Evolutionary conservation across 2,329 filamentous ascomycete species (phyloP), one percentile per base, ranked within the genome.

Genomic region (Trichoderma aggressivum): DNA sequence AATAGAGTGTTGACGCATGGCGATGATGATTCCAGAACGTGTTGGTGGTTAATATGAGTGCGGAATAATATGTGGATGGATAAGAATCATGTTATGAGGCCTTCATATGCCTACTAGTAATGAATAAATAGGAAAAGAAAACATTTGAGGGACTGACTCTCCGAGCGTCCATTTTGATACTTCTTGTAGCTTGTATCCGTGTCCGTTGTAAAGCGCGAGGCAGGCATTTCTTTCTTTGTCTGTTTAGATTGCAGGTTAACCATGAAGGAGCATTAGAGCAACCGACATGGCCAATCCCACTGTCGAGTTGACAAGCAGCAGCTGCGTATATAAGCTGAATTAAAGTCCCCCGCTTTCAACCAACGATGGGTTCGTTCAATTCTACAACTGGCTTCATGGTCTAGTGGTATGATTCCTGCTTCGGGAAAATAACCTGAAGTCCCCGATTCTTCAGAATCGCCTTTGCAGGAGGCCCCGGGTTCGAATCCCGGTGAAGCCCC

Each of bases 401-500:
- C 75, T 76, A 76, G 75, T 74, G 74, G 75, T 76, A 76, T 75
- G 75, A 76, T 75, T 75, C 73, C 70, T 72, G 70, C 73, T 73
- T 74, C 72, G 72, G 73, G 73, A 62, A 71, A n/a, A 16, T 4
- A 68, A 69, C 66, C 64, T 60, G 70, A 63, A 71, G 58, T 70
- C 72, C 73, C 73, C 69, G 73, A 55, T 74, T 74, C 69, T 62
- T 67, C 62, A 72, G 70, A 74, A 72, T 74, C 72, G 66, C 70
- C 71, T 70, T 73, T 74, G 72, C 62, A 73, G 71, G 74, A 74
- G 74, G 74, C 69, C 74, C 74, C 74, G 74, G 74, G 74, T 75
- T 75, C 74, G 71, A 75, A 73, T 73, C 72, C 70, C 71, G 71
- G 71, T 70, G 65, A 72, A 72, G 63, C 74, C 73, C 74, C 55